Percentiles rank a stretch among this genome's conserved stretches.
Evolutionary conservation across 257 asterid genomes (phyloP).

Genomic region (Osmanthus fragrans): DNA sequence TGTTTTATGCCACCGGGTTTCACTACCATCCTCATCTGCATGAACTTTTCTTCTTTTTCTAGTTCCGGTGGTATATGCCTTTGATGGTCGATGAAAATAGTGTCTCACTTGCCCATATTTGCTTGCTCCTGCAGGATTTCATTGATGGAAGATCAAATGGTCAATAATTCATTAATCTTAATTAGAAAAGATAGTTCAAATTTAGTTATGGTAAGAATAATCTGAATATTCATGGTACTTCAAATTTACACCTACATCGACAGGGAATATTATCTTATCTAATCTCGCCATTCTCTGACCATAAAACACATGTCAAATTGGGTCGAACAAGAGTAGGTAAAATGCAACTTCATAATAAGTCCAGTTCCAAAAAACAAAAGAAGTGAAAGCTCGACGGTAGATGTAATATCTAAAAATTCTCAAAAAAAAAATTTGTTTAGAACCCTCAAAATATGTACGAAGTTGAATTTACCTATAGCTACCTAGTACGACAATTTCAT

Average conservation of each 20-base stretch:
- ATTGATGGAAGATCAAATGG: not conserved
- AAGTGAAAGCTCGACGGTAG: not conserved
- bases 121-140: constrained; percentile 33
- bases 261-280: no score
- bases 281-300: not conserved
- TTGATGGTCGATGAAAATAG: constrained; percentile 51
- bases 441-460: not conserved
- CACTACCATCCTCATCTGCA: constrained; percentile 38
- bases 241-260: not conserved
- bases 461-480: no score
- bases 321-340: not conserved
- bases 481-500: no score
- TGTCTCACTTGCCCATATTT: constrained; percentile 46
- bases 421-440: no score
- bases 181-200: no score
- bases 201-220: no score
- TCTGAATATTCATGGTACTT: no score
- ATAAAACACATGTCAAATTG: no score
- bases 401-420: not conserved
- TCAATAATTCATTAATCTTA: no score
- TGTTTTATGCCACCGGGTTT: constrained; percentile 52
- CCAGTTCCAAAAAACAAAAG: not conserved
- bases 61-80: constrained; percentile 49
- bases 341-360: not conserved
- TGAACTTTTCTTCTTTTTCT: constrained; percentile 51